Conservation (phyloP, 768 basidiomycete genomes). For the Leccinum subgranulosum region DNA sequence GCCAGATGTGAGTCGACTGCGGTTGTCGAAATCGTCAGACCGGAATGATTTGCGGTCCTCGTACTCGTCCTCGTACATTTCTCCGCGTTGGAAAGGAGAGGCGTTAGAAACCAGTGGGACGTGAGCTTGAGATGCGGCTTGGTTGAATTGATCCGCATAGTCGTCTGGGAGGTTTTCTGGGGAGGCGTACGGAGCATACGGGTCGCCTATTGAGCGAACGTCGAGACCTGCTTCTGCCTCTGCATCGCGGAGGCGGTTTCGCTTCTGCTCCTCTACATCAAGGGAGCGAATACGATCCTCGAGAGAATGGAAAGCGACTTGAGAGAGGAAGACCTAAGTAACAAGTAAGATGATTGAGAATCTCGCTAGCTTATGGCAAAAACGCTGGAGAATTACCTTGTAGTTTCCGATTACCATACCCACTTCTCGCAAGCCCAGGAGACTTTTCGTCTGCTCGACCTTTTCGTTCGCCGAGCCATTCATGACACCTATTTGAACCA, state of each 20-base stretch:
- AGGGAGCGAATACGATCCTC: slow-evolving; percentile 83
- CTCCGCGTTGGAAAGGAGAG: slow-evolving; percentile 77
- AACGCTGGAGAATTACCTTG: slow-evolving; percentile 52
- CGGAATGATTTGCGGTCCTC: slow-evolving; percentile 72
- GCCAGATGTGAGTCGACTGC: slow-evolving; percentile 73
- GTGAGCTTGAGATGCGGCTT: slow-evolving; percentile 55
- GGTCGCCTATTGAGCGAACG: slow-evolving; percentile 56
- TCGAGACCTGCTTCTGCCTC: slow-evolving; percentile 70
- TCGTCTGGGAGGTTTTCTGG: slow-evolving; percentile 44
- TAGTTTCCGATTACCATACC: slow-evolving; percentile 81
- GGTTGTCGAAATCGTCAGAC: slow-evolving; percentile 77
- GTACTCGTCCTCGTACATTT: slow-evolving; percentile 73
- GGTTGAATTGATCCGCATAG: slow-evolving; percentile 53
- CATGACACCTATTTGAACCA: slow-evolving; percentile 52
- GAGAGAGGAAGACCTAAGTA: slow-evolving; percentile 81
- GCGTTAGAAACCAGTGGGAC: slow-evolving; percentile 83
- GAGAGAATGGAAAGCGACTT: slow-evolving; percentile 78
- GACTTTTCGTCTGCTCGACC: slow-evolving; percentile 54
- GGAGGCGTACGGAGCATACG: slow-evolving; percentile 73
- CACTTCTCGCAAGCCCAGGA: slow-evolving; percentile 56
- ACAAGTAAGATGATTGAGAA: slow-evolving; percentile 1
- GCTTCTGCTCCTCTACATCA: slow-evolving; percentile 84
- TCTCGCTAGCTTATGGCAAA: not conserved
- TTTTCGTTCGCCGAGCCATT: slow-evolving; percentile 61
- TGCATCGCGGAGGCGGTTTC: slow-evolving; percentile 72